Conservation (phyloP, 495 filamentous ascomycete genomes). For the Aspergillus funiculosus region DNA sequence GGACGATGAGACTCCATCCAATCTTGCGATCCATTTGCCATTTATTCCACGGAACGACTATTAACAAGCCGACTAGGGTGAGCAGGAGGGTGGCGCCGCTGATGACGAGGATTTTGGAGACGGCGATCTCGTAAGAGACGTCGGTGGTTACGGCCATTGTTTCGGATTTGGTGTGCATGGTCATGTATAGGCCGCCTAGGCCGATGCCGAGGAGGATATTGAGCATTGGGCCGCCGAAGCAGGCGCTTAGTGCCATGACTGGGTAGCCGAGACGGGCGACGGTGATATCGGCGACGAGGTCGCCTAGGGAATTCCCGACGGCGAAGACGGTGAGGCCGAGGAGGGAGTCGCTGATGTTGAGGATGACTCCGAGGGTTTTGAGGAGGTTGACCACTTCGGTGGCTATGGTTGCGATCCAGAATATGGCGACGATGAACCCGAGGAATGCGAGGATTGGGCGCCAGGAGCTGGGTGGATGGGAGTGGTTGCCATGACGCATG, state of each 20-base stretch:
- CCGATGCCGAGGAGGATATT: conserved; percentile 96
- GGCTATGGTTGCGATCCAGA: conserved; percentile 95
- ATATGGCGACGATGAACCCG: conserved; percentile 86
- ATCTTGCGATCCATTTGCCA: conserved; percentile 87
- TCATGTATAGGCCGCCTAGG: conserved; percentile 80
- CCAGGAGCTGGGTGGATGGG: conserved; percentile 53
- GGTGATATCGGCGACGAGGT: conserved; percentile 91
- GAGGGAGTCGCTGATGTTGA: conserved; percentile 92
- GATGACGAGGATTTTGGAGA: conserved; percentile 77
- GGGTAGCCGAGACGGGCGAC: conserved; percentile 90
- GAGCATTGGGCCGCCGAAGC: conserved; percentile 95
- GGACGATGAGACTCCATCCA: conserved; percentile 71
- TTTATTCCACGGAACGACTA: conserved; percentile 75
- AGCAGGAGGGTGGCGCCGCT: conserved; percentile 73
- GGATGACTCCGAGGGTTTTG: conserved; percentile 87
- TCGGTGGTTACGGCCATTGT: conserved; percentile 24
- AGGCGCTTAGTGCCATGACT: conserved; percentile 91
- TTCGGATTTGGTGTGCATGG: conserved; percentile 37
- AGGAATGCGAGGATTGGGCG: conserved; percentile 75
- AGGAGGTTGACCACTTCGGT: conserved; percentile 94
- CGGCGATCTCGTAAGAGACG: conserved; percentile 67
- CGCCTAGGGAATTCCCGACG: conserved; percentile 90
- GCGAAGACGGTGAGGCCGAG: conserved; percentile 95
- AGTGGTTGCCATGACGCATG: conserved; percentile 43
- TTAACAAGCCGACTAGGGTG: conserved; percentile 70